Base-by-base conservation (phyloP, 805 yeast genomes). In the Cyberlindnera euphorbiiphila region DNA sequence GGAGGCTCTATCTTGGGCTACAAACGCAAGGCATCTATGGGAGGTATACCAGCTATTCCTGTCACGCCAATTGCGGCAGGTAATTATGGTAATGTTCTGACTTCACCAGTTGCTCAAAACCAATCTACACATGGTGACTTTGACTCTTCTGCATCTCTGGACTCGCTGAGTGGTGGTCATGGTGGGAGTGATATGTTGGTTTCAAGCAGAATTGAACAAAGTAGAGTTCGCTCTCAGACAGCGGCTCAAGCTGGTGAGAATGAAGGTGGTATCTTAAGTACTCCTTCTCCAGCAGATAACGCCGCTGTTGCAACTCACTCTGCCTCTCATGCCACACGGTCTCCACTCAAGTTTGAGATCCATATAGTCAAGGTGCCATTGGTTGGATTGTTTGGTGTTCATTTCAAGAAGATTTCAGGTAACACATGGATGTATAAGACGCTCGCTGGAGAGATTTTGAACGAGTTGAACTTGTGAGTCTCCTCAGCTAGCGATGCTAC, bases 351-450 rank as follows among this genome's bases (percentile, higher is more conserved):
- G 54, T 89, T 89, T 61, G 97, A 91, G 57, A 85, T 91, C 45
- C 88, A 85, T 58, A 79, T 89, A 46, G 97, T 89, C 27, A 88
- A 88, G 58, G 94, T 89, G 32, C 95, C 96, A 31, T 71, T 89
- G 48, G 84, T 89, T 37, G 87, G 94, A 5, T 68, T 91, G 42
- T 88, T 84, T 48, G 98, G 98, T 61, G 89, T 89, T 32, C 97
- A 91, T 60, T 88, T 89, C 68, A 91, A 91, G 70, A 89, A 89
- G 59, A 72, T 89, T 21, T 73, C 85, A 41, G 98, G 98, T 54
- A 88, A 91, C 59, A 86, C 96, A 2, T 89, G 97, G 97, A 76
- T 83, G 64, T 89, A 89, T 64, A 89, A 91, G 66, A 81, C 88
- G 9, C 68, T 89, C 55, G 97, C 97, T 2, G 80, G 91, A 37